Base-by-base conservation (phyloP, 495 filamentous ascomycete species). In the Parathielavia hyrcaniae region DNA sequence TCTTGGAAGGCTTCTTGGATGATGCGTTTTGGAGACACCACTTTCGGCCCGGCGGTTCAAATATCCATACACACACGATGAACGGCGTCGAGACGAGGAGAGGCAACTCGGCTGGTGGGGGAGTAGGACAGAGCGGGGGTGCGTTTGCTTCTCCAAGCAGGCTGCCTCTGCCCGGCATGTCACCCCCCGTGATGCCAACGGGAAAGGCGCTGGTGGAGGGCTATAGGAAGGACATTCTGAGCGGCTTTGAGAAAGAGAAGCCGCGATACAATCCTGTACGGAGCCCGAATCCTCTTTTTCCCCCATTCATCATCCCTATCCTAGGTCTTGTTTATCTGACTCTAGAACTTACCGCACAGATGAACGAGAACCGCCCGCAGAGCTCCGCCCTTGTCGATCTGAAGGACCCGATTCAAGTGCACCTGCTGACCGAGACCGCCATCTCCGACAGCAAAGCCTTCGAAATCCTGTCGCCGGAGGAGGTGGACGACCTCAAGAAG, bases 341-440 rank as follows among this genome's bases (percentile, higher is more conserved):
- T 22, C n/a, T 6, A 48, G 14, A n/a, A 26, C 13, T 47, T 39
- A 4, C 26, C 53, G 6, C 40, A 3, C 38, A 77, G 74, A 60
- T 67, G 64, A 75, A 75, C 57, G 50, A 64, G 44, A 69, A 52
- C 46, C 73, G 65, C 35, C 62, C 69, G 26, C 73, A 73, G 55
- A 76, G 74, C 61, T 71, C 73, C 30, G 61, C 70, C 34, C 63
- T 74, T 14, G 73, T 81, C 57, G 73, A 82, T 53, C 64, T 81
- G 10, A 76, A 77, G 35, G 79, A 82, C 62, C 73, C 79, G 20
- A 78, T 82, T 38, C 79, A 82, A 59, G 69, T 96, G 71, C 95
- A 97, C 71, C 76, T 98, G 16, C 78, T 98, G 53, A 91, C 92
- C 61, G 92, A 97, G 73, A 97, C 90, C 30, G 93, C 93, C 11